Evolutionary conservation across 805 yeast species (phyloP).

Genomic region (Saccharomyces jurei): DNA sequence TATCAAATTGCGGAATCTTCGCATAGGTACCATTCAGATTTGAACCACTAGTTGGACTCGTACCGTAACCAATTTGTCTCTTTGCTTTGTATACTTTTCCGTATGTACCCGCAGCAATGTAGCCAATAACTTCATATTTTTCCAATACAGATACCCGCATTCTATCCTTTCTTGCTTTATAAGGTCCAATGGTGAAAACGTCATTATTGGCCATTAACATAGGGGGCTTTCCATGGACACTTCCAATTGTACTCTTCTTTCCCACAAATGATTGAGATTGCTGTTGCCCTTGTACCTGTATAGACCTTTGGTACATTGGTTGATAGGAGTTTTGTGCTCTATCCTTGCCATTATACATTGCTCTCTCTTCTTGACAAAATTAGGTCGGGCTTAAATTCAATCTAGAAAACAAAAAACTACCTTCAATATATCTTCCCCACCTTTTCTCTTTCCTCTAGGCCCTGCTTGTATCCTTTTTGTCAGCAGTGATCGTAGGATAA

Average conservation of each 20-base stretch:
- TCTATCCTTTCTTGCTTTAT: slow-evolving; percentile 55
- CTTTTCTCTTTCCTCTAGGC: background rate
- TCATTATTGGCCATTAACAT: slow-evolving; percentile 47
- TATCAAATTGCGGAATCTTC: slow-evolving; percentile 2
- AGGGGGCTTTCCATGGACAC: slow-evolving; percentile 32
- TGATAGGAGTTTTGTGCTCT: slow-evolving; percentile 8
- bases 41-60: slow-evolving; percentile 4
- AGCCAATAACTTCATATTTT: slow-evolving; percentile 82
- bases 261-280: slow-evolving; percentile 6
- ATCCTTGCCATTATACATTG: slow-evolving; percentile 8
- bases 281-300: slow-evolving; percentile 11
- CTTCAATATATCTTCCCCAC: background rate
- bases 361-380: background rate
- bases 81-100: slow-evolving; percentile 94
- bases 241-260: slow-evolving; percentile 5
- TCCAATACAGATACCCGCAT: slow-evolving; percentile 67
- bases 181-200: slow-evolving; percentile 50
- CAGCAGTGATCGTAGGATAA: background rate
- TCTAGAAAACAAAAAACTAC: background rate
- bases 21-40: slow-evolving; percentile 10
- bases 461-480: background rate
- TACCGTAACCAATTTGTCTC: slow-evolving; percentile 19
- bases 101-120: slow-evolving; percentile 97
- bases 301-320: slow-evolving; percentile 6
- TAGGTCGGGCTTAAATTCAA: background rate